Percentiles rank a stretch among this genome's conserved stretches.
Conservation (phyloP, 192 early-diverging fungal species). For the Linnemannia hyalina region DNA sequence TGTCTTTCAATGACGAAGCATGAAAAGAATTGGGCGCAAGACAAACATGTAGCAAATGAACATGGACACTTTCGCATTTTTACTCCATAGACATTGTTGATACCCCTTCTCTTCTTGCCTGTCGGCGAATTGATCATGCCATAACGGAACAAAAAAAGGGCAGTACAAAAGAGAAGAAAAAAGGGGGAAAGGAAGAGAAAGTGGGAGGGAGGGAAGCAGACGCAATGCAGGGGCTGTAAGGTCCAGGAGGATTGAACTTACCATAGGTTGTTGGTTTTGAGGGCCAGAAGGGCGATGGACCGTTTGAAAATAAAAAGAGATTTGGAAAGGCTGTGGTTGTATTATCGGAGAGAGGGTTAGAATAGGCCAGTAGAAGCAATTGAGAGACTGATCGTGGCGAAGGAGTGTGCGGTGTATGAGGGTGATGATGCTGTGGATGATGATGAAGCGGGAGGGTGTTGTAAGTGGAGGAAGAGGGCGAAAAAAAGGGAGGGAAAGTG, state of each 20-base stretch:
- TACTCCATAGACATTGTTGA: too few species aligned
- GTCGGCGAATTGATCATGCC: conserved; percentile 3
- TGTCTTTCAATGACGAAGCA: neutral
- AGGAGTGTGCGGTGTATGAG: neutral
- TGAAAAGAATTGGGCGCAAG: neutral
- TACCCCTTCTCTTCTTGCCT: too few species aligned
- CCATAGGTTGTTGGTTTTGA: neutral
- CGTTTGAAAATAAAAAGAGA: neutral
- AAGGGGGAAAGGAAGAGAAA: neutral
- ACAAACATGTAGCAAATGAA: too few species aligned
- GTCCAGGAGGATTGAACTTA: conserved; percentile 6
- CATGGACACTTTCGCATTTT: too few species aligned
- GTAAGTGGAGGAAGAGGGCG: neutral
- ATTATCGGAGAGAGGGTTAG: neutral
- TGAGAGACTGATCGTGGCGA: neutral
- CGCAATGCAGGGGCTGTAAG: neutral
- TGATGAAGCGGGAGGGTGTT: neutral
- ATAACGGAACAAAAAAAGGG: neutral
- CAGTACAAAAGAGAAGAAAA: neutral
- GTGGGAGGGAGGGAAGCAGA: neutral
- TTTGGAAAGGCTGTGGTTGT: neutral
- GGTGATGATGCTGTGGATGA: neutral
- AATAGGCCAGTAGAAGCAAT: neutral
- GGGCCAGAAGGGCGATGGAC: neutral
- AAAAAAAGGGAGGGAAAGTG: neutral